Percentiles rank a stretch among this genome's conserved stretches.
phyloP scores from a whole-genome alignment of 2,329 filamentous ascomycete genomes.

The Alternaria metachromatica region DNA sequence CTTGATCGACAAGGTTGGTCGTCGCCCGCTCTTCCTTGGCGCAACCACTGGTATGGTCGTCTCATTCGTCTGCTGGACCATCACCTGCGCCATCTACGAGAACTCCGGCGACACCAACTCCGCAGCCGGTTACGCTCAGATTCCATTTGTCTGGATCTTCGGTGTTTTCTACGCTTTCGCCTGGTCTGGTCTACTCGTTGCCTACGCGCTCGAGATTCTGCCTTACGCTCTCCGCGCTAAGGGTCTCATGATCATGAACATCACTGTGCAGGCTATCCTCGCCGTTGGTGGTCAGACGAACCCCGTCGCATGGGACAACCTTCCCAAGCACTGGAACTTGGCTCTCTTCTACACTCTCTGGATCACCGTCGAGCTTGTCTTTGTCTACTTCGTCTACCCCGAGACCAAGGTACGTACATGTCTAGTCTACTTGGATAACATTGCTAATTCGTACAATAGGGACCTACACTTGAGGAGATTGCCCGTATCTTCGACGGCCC shows the following conservation, averaged over 20 bases:
- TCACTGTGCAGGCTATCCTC: slow-evolving; percentile 68
- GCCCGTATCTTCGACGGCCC: slow-evolving; percentile 73
- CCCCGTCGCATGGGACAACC: slow-evolving; percentile 66
- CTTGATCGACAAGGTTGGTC: slow-evolving; percentile 62
- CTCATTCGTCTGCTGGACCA: slow-evolving; percentile 48
- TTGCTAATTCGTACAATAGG: slow-evolving; percentile 36
- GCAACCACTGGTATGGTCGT: slow-evolving; percentile 47
- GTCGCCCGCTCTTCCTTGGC: slow-evolving; percentile 63
- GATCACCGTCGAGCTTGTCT: slow-evolving; percentile 65
- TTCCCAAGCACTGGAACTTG: slow-evolving; percentile 65
- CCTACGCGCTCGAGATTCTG: slow-evolving; percentile 59
- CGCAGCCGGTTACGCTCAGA: slow-evolving; percentile 53
- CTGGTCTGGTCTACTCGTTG: slow-evolving; percentile 65
- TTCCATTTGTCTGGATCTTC: slow-evolving; percentile 61
- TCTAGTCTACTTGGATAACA: not conserved
- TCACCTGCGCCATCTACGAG: slow-evolving; percentile 36
- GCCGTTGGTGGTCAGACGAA: slow-evolving; percentile 67
- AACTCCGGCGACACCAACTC: slow-evolving; percentile 41
- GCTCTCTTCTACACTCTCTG: slow-evolving; percentile 70
- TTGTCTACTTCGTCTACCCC: slow-evolving; percentile 56
- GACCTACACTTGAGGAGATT: slow-evolving; percentile 72
- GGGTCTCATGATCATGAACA: slow-evolving; percentile 64
- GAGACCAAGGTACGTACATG: slow-evolving; percentile 59
- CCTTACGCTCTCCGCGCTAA: slow-evolving; percentile 58
- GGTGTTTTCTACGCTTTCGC: slow-evolving; percentile 61